phyloP scores from a whole-genome alignment of 129 eudicot species.

The Silybum marianum region DNA sequence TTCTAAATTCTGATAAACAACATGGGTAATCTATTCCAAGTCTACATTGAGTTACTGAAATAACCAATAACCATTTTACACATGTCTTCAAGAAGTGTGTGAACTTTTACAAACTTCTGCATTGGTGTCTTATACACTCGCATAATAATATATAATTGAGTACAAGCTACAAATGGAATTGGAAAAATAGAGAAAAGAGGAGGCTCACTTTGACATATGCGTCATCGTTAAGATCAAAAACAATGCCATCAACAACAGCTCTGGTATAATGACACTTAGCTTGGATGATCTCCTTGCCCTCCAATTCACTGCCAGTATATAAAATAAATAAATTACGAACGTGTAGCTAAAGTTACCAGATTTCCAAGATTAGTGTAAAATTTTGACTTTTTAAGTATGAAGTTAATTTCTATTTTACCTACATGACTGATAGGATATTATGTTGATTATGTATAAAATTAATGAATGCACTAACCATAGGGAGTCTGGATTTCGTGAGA shows the following conservation, averaged over 20 bases:
- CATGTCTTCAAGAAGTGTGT: background rate
- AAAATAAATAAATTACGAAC: background rate
- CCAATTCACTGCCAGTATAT: conserved; percentile 20
- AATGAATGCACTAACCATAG: background rate
- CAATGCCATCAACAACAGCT: conserved; percentile 59
- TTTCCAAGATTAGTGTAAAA: background rate
- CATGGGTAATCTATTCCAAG: background rate
- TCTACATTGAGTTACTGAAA: background rate
- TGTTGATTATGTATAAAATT: background rate
- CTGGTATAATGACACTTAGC: conserved; percentile 55
- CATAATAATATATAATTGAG: background rate
- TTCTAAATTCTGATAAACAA: background rate
- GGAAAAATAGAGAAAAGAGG: background rate
- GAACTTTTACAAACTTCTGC: background rate
- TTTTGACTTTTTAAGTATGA: background rate
- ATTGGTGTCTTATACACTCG: background rate
- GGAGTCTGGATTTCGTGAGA: background rate
- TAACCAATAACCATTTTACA: background rate
- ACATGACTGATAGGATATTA: background rate
- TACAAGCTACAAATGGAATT: background rate
- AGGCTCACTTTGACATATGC: conserved; percentile 51
- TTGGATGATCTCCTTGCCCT: conserved; percentile 40
- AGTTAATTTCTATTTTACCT: background rate
- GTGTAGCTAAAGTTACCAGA: background rate
- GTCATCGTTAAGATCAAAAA: conserved; percentile 42